Evolutionary conservation across 805 yeast genomes (phyloP).

Genomic region (Yarrowia sp.): DNA sequence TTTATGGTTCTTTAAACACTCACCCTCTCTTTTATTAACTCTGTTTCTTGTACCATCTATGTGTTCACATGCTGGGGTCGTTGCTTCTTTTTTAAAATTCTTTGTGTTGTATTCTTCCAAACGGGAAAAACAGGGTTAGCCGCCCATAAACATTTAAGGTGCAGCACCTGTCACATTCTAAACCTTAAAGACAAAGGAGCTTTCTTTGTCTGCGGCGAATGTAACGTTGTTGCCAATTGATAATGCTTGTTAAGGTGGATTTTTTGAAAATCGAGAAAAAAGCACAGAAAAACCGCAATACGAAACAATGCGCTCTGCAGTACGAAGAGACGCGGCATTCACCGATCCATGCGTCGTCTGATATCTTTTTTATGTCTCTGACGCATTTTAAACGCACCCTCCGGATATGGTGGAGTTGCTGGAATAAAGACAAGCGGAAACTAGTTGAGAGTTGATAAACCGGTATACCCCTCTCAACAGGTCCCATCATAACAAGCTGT

Average conservation of each 20-base stretch:
- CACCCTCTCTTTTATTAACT: no score
- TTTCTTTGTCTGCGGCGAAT: neutral
- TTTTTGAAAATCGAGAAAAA: no score
- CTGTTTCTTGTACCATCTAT: neutral
- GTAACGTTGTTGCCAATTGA: neutral
- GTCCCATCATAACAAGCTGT: neutral
- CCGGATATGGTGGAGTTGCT: no score
- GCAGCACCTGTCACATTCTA: constrained; percentile 6
- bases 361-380: no score
- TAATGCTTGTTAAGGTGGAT: no score
- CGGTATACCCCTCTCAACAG: neutral
- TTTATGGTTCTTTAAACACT: no score
- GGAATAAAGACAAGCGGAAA: no score
- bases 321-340: no score
- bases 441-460: neutral
- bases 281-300: no score
- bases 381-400: no score
- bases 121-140: constrained; percentile 1
- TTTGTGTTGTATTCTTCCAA: neutral
- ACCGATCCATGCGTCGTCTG: no score
- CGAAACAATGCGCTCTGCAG: no score
- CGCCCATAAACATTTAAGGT: neutral
- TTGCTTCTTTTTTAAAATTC: neutral
- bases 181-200: neutral
- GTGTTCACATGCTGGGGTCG: neutral